Percentiles rank a stretch among this genome's conserved stretches.
Conservation (phyloP, 2,329 filamentous ascomycete species). For the Epicoccum nigrum region DNA sequence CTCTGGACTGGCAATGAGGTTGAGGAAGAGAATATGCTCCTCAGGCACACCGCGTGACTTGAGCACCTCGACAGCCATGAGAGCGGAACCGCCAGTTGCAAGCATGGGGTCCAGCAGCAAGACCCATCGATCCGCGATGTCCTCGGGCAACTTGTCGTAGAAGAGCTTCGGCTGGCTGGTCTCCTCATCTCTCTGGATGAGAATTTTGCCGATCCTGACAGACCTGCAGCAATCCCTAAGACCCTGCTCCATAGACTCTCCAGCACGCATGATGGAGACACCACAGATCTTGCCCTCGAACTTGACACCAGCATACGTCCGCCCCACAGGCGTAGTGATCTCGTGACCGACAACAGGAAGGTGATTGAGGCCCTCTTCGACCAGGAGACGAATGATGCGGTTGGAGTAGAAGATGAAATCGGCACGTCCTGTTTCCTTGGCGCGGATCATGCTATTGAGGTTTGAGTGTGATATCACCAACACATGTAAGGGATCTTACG, state of each 20-base stretch:
- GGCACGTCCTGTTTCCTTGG: slow-evolving; percentile 84
- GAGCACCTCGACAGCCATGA: slow-evolving; percentile 94
- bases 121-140: slow-evolving; percentile 92
- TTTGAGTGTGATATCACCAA: slow-evolving; percentile 14
- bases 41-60: slow-evolving; percentile 90
- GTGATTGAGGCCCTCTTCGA: slow-evolving; percentile 97
- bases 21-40: slow-evolving; percentile 93
- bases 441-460: slow-evolving; percentile 81
- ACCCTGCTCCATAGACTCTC: slow-evolving; percentile 98
- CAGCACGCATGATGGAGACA: slow-evolving; percentile 97
- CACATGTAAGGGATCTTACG: slow-evolving; percentile 67
- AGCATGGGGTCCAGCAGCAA: slow-evolving; percentile 98
- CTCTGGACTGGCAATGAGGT: slow-evolving; percentile 95
- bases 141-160: slow-evolving; percentile 95
- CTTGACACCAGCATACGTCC: slow-evolving; percentile 85
- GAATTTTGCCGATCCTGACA: slow-evolving; percentile 97
- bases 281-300: slow-evolving; percentile 99
- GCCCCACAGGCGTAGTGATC: slow-evolving; percentile 89
- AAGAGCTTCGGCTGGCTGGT: slow-evolving; percentile 90
- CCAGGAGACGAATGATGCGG: slow-evolving; percentile 92
- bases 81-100: slow-evolving; percentile 93
- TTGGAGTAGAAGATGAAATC: slow-evolving; percentile 99
- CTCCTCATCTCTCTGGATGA: slow-evolving; percentile 97
- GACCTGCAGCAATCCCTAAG: slow-evolving; percentile 94
- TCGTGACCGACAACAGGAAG: slow-evolving; percentile 87